Conservation (phyloP, 805 yeast genomes). For the Metschnikowia koreensis region DNA sequence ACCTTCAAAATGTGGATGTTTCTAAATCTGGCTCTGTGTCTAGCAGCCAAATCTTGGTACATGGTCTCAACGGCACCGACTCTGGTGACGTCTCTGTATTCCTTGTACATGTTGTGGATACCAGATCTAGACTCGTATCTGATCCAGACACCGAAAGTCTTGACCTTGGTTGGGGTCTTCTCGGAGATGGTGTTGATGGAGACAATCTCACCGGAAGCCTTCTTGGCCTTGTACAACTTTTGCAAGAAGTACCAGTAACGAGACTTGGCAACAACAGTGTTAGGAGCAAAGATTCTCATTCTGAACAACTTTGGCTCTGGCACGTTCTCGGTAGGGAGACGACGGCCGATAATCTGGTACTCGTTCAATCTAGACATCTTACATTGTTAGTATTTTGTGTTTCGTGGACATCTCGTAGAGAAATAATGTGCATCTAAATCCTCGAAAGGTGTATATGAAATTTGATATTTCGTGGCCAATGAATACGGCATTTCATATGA, state of each 20-base stretch:
- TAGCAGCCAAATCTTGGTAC: slow-evolving; percentile 99
- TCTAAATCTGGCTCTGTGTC: slow-evolving; percentile 99
- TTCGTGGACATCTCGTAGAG: no score
- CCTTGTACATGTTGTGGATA: slow-evolving; percentile 99
- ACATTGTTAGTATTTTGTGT: slow-evolving; percentile 14
- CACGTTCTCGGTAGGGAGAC: slow-evolving; percentile 97
- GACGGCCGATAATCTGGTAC: slow-evolving; percentile 99
- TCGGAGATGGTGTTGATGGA: slow-evolving; percentile 88
- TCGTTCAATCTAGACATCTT: slow-evolving; percentile 95
- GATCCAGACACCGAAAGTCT: slow-evolving; percentile 99
- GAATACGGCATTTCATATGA: no score
- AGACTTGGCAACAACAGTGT: slow-evolving; percentile 98
- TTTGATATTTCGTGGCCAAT: no score
- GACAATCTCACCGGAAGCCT: slow-evolving; percentile 99
- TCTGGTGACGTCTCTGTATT: slow-evolving; percentile 99
- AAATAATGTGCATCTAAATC: no score
- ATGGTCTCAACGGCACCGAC: slow-evolving; percentile 97
- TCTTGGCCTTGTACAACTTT: slow-evolving; percentile 98
- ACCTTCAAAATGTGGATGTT: slow-evolving; percentile 99
- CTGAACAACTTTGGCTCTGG: slow-evolving; percentile 99
- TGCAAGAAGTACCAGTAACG: slow-evolving; percentile 99
- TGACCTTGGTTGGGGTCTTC: slow-evolving; percentile 97
- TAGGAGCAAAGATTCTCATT: slow-evolving; percentile 99
- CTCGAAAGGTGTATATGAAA: no score
- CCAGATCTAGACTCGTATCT: slow-evolving; percentile 99